A percentile compares a stretch with the other conserved stretches of the same genome.
These are phyloP conservation scores for Pythium aristosporum DNA, from an alignment of 352 stramenopile genomes.

Conservation along the genomic window DNA sequence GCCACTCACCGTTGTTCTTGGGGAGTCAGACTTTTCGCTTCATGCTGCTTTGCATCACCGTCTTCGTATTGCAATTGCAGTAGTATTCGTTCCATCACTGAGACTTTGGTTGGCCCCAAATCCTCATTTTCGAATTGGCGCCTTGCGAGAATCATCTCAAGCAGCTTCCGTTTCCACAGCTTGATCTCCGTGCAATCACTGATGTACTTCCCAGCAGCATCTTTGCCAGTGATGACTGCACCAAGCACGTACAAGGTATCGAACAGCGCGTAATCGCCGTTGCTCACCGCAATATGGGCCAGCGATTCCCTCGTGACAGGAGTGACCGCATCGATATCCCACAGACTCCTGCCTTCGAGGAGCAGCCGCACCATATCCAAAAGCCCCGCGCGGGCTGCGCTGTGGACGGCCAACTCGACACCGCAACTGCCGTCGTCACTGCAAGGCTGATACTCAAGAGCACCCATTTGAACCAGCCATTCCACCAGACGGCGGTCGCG, in stretches of 20 bases:
- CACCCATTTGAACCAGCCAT: constrained; percentile 5
- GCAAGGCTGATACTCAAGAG: background rate
- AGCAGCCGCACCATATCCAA: background rate
- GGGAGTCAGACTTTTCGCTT: no score
- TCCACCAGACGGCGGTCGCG: background rate
- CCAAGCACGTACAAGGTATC: background rate
- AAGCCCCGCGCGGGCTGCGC: background rate
- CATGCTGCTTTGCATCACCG: no score
- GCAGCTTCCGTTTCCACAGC: background rate
- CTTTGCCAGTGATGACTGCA: background rate
- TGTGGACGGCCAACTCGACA: background rate
- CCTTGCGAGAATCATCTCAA: no score
- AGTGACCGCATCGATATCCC: background rate
- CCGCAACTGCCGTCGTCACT: background rate
- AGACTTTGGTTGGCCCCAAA: no score
- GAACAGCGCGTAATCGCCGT: background rate
- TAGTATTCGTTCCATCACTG: no score
- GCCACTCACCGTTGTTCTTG: no score
- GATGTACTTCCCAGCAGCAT: background rate
- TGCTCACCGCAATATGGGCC: background rate
- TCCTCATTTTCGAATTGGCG: no score
- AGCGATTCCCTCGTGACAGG: background rate
- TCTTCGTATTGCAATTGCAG: no score
- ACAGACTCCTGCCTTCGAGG: background rate
- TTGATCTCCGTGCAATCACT: background rate